These are phyloP conservation scores for Sporothrix brasiliensis DNA, from an alignment of 2,329 filamentous ascomycete genomes.

Conservation along the genomic window DNA sequence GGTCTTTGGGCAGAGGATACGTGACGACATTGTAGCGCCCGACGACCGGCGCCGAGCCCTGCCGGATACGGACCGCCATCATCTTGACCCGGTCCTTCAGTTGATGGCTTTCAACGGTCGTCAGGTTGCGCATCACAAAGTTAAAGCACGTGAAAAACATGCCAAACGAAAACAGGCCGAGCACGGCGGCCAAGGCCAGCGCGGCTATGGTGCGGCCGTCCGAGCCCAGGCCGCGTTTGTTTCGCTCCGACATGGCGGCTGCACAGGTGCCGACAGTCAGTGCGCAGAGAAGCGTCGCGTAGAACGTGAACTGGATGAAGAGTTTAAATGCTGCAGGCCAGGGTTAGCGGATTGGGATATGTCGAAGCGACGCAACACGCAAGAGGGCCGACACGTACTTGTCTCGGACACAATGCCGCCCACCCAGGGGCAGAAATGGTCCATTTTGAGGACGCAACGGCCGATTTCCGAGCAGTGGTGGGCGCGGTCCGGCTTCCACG, in stretches of 20 bases:
- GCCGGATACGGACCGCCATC: conserved; percentile 72
- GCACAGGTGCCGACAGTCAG: conserved; percentile 66
- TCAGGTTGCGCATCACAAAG: conserved; percentile 72
- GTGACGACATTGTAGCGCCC: conserved; percentile 53
- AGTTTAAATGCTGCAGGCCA: conserved; percentile 72
- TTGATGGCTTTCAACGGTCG: conserved; percentile 79
- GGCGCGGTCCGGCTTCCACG: conserved; percentile 84
- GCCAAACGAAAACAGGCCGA: conserved; percentile 75
- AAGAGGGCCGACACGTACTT: conserved; percentile 48
- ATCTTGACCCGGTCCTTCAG: conserved; percentile 65
- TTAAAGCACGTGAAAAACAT: conserved; percentile 76
- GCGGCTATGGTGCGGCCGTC: conserved; percentile 58
- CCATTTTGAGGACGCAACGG: conserved; percentile 85
- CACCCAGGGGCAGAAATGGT: conserved; percentile 97
- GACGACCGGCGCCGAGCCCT: conserved; percentile 48
- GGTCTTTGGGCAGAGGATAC: conserved; percentile 36
- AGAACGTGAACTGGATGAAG: conserved; percentile 84
- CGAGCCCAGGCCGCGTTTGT: conserved; percentile 53
- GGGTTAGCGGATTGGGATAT: neutral
- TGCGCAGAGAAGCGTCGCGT: conserved; percentile 68
- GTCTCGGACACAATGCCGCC: conserved; percentile 88
- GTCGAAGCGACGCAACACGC: neutral
- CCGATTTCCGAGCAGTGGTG: conserved; percentile 84
- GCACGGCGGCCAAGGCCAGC: conserved; percentile 69
- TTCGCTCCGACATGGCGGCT: conserved; percentile 43